Base-by-base conservation (phyloP, 2,329 filamentous ascomycete genomes). In the Pezizomycotina sp. region DNA sequence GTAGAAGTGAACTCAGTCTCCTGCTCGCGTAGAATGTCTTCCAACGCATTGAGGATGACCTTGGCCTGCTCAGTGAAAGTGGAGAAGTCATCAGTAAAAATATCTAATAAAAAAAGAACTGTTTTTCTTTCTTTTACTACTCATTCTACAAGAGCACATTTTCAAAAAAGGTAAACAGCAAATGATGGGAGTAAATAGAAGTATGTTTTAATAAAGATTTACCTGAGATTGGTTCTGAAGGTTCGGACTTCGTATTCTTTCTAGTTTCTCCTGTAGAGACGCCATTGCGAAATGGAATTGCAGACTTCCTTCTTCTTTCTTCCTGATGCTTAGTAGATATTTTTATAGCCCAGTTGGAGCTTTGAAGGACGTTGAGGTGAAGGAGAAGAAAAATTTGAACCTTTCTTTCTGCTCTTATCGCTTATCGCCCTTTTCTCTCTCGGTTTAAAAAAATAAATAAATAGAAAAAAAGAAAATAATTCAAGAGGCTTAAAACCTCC, bases 221-320 rank as follows among this genome's bases (percentile, higher is more conserved):
- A 89, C 83, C 69, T 84, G 82, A 59, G 92, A 74, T 62, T 93
- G 84, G 58, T 80, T 92, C 60, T 95, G 81, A 53, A 93, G 72
- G 60, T 92, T 92, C 38, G 89, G 89, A 56, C 80, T 89, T 61
- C 89, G 80, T 59, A 95, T 93, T 70, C 91, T 93, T 63, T 86
- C 80, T 57, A 98, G 72, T 66, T 83, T 91, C 65, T 92, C 86
- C 58, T 78, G 74, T 54, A 95, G 63, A 59, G 72, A 71, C 62
- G 59, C 58, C 62, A 65, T 65, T n/a, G n/a, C n/a, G n/a, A n/a
- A 51, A 51, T 60, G 55, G 42, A 47, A 32, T 36, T 25, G 22
- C 22, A n/a, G n/a, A n/a, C n/a, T n/a, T n/a, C n/a, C n/a, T n/a
- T n/a, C n/a, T n/a, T n/a, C n/a, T n/a, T n/a, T n/a, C n/a, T n/a